Evolutionary conservation across 371 early-diverging fungal genomes (phyloP).

Genomic region (Zopfochytrium polystomum): DNA sequence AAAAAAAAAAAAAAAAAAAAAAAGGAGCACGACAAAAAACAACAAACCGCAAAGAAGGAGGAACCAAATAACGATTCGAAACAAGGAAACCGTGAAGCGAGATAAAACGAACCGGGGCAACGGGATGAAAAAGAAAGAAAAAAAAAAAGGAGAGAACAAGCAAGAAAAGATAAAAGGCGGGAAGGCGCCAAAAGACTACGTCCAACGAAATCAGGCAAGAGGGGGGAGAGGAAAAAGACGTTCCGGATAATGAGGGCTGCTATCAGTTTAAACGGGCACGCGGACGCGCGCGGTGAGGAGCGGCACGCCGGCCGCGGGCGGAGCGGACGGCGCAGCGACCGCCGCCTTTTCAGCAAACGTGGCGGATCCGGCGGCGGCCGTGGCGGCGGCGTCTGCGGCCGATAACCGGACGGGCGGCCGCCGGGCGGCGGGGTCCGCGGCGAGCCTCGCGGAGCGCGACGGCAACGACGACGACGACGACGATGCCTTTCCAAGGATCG

Average conservation of each 20-base stretch:
- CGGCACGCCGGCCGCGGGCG: too few species aligned
- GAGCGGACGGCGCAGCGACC: too few species aligned
- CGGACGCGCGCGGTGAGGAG: too few species aligned
- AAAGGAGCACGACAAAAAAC: neutral
- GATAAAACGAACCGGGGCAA: too few species aligned
- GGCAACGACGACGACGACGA: conserved; percentile 2
- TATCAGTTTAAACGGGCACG: too few species aligned
- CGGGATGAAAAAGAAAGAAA: neutral
- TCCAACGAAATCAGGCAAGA: conserved; percentile 14
- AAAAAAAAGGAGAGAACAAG: neutral
- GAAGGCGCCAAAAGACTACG: neutral
- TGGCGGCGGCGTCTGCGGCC: conserved; percentile 13
- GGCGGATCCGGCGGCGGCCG: conserved; percentile 8
- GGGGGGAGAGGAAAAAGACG: neutral
- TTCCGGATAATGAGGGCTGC: conserved; percentile 1
- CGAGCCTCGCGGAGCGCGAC: neutral
- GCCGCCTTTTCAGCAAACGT: conserved; percentile 1
- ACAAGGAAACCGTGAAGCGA: too few species aligned
- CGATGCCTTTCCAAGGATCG: neutral
- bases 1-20: neutral
- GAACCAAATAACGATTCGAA: too few species aligned
- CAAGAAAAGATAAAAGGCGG: neutral
- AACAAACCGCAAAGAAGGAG: neutral
- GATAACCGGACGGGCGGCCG: conserved; percentile 9
- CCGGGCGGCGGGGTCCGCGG: neutral